Conservation (phyloP, 371 early-diverging fungal species). For the Syncephalastrum monosporum region DNA sequence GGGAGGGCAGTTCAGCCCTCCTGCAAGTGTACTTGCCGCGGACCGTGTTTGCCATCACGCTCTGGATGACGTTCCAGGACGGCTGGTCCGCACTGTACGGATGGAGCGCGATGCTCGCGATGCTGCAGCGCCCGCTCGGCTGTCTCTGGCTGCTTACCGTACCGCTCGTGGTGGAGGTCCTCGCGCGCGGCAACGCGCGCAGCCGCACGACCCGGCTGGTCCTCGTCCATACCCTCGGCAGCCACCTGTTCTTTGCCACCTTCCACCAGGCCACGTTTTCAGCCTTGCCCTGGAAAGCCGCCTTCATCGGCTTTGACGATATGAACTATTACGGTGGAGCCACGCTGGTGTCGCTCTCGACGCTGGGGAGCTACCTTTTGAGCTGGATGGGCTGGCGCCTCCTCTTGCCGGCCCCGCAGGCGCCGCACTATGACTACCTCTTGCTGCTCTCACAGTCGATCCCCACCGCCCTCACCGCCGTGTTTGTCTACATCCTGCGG, state of each 20-base stretch:
- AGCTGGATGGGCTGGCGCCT: conserved; percentile 39
- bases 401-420: conserved; percentile 17
- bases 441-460: conserved; percentile 48
- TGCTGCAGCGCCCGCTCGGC: conserved; percentile 40
- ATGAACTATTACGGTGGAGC: conserved; percentile 73
- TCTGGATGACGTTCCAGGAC: conserved; percentile 2
- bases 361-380: conserved; percentile 70
- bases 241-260: conserved; percentile 81
- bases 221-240: conserved; percentile 51
- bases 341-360: conserved; percentile 74
- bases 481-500: conserved; percentile 62
- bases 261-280: conserved; percentile 90
- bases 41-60: conserved; percentile 18
- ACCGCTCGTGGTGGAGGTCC: conserved; percentile 16
- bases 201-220: conserved; percentile 17
- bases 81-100: conserved; percentile 19
- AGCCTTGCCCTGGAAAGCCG: conserved; percentile 88
- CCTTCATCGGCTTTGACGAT: conserved; percentile 80
- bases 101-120: conserved; percentile 29
- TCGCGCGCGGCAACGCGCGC: conserved; percentile 7
- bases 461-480: conserved; percentile 51
- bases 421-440: conserved; percentile 16
- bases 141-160: conserved; percentile 19
- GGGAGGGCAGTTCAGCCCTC: background rate
- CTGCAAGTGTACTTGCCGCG: conserved; percentile 37